Evolutionary conservation across 495 filamentous ascomycete species (phyloP).

Genomic region (Thermochaetoides thermophila): DNA sequence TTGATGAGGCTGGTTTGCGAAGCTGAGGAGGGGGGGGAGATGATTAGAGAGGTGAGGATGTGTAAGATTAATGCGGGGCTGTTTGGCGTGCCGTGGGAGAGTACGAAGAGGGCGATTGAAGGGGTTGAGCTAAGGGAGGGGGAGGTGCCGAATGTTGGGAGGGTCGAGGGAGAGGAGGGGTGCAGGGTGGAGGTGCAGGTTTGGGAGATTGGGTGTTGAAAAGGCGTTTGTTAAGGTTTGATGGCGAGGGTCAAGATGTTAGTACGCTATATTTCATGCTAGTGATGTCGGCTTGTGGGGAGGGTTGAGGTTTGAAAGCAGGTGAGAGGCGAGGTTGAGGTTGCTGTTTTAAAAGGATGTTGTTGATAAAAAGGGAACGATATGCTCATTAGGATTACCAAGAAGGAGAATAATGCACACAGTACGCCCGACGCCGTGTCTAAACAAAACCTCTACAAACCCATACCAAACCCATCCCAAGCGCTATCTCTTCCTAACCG

Average conservation of each 20-base stretch:
- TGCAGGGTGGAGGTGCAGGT: constrained; percentile 3
- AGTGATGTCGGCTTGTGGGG: too few species aligned
- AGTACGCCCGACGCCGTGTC: constrained; percentile 4
- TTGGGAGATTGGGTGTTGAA: constrained; percentile 2
- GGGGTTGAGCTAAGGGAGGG: constrained; percentile 8
- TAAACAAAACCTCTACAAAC: constrained; percentile 4
- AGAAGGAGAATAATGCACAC: too few species aligned
- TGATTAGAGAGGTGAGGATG: constrained; percentile 14
- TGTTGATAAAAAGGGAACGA: too few species aligned
- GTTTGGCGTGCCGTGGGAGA: constrained; percentile 16
- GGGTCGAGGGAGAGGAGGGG: neutral
- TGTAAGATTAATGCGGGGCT: constrained; percentile 14
- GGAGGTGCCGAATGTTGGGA: constrained; percentile 8
- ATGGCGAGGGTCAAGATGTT: too few species aligned
- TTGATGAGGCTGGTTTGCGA: constrained; percentile 14
- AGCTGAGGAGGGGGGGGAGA: neutral
- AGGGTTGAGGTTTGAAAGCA: too few species aligned
- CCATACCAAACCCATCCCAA: neutral
- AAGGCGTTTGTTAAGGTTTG: neutral
- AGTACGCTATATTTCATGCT: too few species aligned
- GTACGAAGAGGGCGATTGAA: constrained; percentile 7
- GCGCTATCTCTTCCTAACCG: constrained; percentile 9
- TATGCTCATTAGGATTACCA: too few species aligned
- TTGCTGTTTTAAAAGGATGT: too few species aligned
- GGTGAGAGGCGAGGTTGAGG: too few species aligned